phyloP scores from a whole-genome alignment of 805 yeast species.

The Teunomyces gatunensis region DNA sequence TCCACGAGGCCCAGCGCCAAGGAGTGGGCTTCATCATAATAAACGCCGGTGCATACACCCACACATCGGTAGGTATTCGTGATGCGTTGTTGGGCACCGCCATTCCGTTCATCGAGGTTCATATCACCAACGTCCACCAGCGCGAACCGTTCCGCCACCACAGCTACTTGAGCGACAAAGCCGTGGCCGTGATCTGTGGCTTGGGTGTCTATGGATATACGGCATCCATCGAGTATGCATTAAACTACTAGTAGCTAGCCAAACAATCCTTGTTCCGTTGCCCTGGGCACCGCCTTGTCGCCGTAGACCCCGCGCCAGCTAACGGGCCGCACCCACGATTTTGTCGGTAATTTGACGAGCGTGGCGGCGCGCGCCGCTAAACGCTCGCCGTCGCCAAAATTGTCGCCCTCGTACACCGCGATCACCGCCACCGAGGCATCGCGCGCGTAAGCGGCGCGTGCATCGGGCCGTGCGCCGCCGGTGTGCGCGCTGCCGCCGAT shows the following conservation, averaged over 20 bases:
- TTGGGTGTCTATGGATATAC: constrained; percentile 44
- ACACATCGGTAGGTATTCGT: constrained; percentile 49
- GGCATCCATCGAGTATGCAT: constrained; percentile 39
- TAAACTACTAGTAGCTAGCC: constrained; percentile 43
- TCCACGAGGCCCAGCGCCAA: constrained; percentile 44
- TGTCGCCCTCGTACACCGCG: constrained; percentile 87
- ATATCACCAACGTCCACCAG: constrained; percentile 51
- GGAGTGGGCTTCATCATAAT: constrained; percentile 46
- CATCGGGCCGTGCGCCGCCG: no score
- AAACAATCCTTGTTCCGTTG: constrained; percentile 76
- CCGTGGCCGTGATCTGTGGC: constrained; percentile 44
- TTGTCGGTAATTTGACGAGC: constrained; percentile 17
- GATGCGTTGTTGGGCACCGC: constrained; percentile 49
- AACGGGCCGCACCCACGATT: constrained; percentile 52
- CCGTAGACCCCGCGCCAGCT: constrained; percentile 92
- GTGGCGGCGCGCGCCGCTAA: constrained; percentile 48
- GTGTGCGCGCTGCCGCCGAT: no score
- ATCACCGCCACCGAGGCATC: constrained; percentile 33
- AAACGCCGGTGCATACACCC: constrained; percentile 54
- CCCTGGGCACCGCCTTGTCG: constrained; percentile 57
- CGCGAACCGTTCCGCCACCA: constrained; percentile 52
- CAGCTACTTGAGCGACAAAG: constrained; percentile 47
- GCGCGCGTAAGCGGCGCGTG: no score
- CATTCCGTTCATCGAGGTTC: constrained; percentile 50
- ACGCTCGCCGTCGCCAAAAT: constrained; percentile 63